Evolutionary conservation across 805 yeast genomes (phyloP).

Genomic region (Metschnikowia lochheadii): DNA sequence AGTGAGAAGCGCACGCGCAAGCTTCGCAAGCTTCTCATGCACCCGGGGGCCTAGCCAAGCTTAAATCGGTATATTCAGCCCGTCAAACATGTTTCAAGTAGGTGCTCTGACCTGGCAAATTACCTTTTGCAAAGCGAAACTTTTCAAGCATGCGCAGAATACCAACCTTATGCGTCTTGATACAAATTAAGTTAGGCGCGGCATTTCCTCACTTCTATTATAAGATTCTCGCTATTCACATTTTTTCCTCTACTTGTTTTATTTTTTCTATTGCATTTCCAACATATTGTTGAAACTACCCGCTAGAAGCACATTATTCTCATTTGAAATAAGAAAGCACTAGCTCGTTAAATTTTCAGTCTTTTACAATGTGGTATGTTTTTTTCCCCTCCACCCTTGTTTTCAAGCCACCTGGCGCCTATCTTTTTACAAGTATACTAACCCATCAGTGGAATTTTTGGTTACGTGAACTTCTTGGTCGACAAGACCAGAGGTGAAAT

Average conservation of each 20-base stretch:
- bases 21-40: neutral
- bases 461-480: constrained; percentile 92
- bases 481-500: constrained; percentile 92
- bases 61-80: neutral
- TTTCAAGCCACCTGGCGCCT: neutral
- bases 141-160: constrained; percentile 4
- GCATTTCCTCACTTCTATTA: constrained; percentile 3
- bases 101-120: neutral
- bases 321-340: neutral
- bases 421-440: constrained; percentile 11
- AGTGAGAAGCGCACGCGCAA: neutral
- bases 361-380: constrained; percentile 15
- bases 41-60: neutral
- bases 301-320: neutral
- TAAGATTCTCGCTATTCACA: constrained; percentile 4
- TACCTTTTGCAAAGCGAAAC: neutral
- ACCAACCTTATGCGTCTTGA: neutral
- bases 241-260: constrained; percentile 1
- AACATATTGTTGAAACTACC: neutral
- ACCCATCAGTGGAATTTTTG: constrained; percentile 82
- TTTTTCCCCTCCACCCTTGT: neutral
- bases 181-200: constrained; percentile 3
- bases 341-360: neutral
- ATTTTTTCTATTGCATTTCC: constrained; percentile 1
- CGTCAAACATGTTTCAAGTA: neutral